phyloP scores from a whole-genome alignment of 495 filamentous ascomycete genomes.

The Aspergillus cavernicola region DNA sequence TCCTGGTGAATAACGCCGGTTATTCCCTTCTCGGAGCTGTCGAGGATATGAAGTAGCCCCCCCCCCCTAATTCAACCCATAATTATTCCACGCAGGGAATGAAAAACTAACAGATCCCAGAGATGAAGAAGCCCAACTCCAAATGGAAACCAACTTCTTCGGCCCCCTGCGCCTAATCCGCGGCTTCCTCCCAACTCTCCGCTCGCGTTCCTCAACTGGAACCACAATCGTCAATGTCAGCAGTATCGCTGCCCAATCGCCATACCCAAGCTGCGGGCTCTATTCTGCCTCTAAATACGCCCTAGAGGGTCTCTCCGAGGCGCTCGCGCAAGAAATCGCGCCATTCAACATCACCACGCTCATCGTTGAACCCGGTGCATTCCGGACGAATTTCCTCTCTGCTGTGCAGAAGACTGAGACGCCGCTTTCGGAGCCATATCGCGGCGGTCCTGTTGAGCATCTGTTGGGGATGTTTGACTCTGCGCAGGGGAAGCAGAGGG shows the following conservation, averaged over 20 bases:
- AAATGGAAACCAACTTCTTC: conserved; percentile 43
- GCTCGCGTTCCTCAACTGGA: conserved; percentile 17
- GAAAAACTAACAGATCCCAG: not conserved
- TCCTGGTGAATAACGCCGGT: conserved; percentile 8
- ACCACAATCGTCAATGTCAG: conserved; percentile 49
- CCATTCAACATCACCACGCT: conserved; percentile 1
- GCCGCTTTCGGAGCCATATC: conserved; percentile 8
- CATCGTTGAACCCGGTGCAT: conserved; percentile 6
- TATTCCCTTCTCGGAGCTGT: conserved; percentile 6
- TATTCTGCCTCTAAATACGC: conserved; percentile 55
- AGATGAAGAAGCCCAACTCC: conserved; percentile 19
- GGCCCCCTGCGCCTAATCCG: conserved; percentile 45
- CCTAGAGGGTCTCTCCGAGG: conserved; percentile 33
- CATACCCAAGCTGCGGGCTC: conserved; percentile 35
- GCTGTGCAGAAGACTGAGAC: conserved; percentile 5
- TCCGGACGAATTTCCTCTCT: conserved; percentile 14
- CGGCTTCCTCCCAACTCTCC: conserved; percentile 46
- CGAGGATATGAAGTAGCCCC: conserved; percentile 1
- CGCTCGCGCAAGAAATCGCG: not conserved
- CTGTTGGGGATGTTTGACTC: conserved; percentile 8
- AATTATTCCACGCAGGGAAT: no score
- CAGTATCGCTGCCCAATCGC: conserved; percentile 38
- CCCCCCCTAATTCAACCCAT: not conserved
- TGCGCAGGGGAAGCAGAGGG: conserved; percentile 27
- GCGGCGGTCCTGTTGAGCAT: conserved; percentile 5